Conservation (phyloP, 768 basidiomycete genomes). For the Trametes villosa region DNA sequence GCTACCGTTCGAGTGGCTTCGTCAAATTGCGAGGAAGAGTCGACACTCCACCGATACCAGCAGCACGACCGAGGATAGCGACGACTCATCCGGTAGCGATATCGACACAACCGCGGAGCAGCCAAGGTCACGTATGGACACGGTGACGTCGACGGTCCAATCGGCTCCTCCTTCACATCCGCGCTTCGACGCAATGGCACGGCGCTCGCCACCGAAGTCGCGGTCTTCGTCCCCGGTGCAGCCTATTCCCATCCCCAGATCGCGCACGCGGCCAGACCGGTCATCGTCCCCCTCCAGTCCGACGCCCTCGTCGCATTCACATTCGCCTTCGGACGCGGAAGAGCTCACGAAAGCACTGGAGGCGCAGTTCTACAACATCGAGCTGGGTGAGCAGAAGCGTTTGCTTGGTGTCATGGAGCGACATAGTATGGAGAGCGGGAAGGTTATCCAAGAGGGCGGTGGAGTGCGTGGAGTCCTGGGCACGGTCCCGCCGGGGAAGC, state of each 20-base stretch:
- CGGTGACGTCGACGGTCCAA: background rate
- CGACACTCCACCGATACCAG: conserved; percentile 30
- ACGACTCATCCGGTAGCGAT: conserved; percentile 2
- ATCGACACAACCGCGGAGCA: conserved; percentile 20
- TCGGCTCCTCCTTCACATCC: background rate
- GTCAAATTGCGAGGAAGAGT: conserved; percentile 66
- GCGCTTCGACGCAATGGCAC: background rate
- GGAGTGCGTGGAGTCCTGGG: conserved; percentile 14
- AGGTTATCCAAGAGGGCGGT: conserved; percentile 22
- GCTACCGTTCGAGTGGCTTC: conserved; percentile 80
- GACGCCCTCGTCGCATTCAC: conserved; percentile 8
- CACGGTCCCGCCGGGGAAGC: background rate
- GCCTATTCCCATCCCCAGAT: conserved; percentile 1
- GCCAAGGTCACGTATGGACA: conserved; percentile 1
- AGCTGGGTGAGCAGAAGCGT: conserved; percentile 87
- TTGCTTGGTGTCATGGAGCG: conserved; percentile 92
- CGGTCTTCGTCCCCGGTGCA: conserved; percentile 6
- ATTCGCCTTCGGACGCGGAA: conserved; percentile 47
- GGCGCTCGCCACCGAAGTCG: conserved; percentile 10
- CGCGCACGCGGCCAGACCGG: background rate
- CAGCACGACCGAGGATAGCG: conserved; percentile 23
- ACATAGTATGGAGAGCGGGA: conserved; percentile 67
- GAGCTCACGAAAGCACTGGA: conserved; percentile 77
- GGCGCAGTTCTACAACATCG: conserved; percentile 92
- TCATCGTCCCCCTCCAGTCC: conserved; percentile 9